These are phyloP conservation scores for Fusarium newnesense DNA, from an alignment of 2,329 filamentous ascomycete species.

Conservation along the genomic window DNA sequence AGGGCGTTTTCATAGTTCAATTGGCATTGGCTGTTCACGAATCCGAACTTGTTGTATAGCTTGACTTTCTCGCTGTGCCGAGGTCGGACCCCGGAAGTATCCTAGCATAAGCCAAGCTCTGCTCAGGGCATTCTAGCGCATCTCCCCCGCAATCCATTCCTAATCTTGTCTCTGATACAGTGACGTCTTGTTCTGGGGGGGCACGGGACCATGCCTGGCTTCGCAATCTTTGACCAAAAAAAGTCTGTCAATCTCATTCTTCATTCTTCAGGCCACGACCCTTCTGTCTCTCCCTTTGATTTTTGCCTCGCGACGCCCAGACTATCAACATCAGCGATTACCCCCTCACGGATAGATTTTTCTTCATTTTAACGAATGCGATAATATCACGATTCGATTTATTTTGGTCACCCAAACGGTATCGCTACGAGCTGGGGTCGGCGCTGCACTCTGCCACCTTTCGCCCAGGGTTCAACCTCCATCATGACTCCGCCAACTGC, in stretches of 20 bases:
- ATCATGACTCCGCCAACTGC: conserved; percentile 65
- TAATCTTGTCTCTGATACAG: conserved; percentile 24
- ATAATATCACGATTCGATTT: background rate
- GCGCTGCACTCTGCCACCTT: conserved; percentile 24
- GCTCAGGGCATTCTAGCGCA: conserved; percentile 22
- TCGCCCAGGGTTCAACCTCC: conserved; percentile 28
- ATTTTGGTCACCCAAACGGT: conserved; percentile 6
- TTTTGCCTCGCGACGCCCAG: conserved; percentile 12
- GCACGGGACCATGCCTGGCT: conserved; percentile 39
- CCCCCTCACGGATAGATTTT: background rate
- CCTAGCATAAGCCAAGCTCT: background rate
- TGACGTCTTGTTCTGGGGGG: conserved; percentile 38
- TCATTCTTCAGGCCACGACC: conserved; percentile 12
- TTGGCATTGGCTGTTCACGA: conserved; percentile 17
- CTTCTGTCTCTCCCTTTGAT: conserved; percentile 34
- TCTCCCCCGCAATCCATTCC: conserved; percentile 25
- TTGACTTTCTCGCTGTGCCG: conserved; percentile 7
- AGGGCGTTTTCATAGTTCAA: background rate
- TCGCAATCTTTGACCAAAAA: conserved; percentile 30
- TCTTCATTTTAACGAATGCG: conserved; percentile 12
- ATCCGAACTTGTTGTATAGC: conserved; percentile 17
- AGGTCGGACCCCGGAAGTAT: conserved; percentile 22
- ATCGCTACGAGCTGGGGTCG: conserved; percentile 13
- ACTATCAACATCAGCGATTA: background rate
- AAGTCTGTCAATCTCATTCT: conserved; percentile 36